Conservation (phyloP, 73 alveolate species). For the Symbiodinium natans region DNA sequence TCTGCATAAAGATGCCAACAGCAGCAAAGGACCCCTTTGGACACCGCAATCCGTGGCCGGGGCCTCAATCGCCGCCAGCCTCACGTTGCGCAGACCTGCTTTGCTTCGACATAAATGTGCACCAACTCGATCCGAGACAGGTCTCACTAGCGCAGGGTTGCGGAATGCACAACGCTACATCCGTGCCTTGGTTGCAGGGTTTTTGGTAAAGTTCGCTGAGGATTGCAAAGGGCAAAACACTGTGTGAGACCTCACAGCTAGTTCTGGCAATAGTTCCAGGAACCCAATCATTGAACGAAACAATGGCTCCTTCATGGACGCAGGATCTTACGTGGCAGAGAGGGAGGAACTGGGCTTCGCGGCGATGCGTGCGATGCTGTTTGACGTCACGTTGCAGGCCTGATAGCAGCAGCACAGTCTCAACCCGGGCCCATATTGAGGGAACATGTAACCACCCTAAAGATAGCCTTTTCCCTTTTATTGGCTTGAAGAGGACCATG, state of each 20-base stretch:
- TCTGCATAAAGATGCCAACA: too few relatives aligned
- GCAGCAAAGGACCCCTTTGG: constrained; percentile 64
- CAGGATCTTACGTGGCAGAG: constrained; percentile 81
- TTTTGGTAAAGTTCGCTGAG: too few relatives aligned
- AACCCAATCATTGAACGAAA: too few relatives aligned
- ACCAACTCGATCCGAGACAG: neutral
- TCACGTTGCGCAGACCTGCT: neutral
- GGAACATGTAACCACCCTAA: too few relatives aligned
- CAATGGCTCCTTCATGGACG: too few relatives aligned
- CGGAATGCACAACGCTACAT: constrained; percentile 75
- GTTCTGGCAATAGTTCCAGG: too few relatives aligned
- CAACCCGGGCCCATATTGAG: too few relatives aligned
- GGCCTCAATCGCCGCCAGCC: neutral
- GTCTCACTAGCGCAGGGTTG: constrained; percentile 83
- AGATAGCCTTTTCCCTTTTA: too few relatives aligned
- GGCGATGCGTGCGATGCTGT: constrained; percentile 68
- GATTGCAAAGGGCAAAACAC: too few relatives aligned
- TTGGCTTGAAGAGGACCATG: too few relatives aligned
- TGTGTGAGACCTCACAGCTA: too few relatives aligned
- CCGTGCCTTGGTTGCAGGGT: neutral
- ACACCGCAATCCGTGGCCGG: constrained; percentile 68
- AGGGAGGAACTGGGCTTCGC: constrained; percentile 82
- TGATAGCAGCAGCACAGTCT: too few relatives aligned
- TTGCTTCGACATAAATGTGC: neutral
- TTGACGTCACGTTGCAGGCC: constrained; percentile 63